Percentiles rank a stretch among this genome's conserved stretches.
Conservation (phyloP, 1,139 yeast species). For the Scheffersomyces parashehatae region DNA sequence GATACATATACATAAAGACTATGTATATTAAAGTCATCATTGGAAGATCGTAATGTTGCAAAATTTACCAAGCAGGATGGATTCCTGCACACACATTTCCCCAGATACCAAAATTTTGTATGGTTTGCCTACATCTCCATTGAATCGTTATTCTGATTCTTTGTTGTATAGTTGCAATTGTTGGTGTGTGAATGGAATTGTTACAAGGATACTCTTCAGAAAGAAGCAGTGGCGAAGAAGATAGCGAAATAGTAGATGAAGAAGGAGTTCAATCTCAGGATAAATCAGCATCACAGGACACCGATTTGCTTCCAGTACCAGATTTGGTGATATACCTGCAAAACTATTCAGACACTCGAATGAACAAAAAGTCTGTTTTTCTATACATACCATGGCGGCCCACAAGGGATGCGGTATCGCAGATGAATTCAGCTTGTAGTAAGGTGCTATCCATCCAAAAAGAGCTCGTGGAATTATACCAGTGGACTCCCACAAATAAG, state of each 20-base stretch:
- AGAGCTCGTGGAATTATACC: conserved; percentile 5
- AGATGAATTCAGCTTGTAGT: conserved; percentile 3
- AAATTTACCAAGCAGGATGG: no score
- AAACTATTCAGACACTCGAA: conserved; percentile 12
- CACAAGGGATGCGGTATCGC: conserved; percentile 3
- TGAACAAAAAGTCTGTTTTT: conserved; percentile 8
- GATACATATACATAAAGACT: no score
- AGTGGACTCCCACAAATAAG: conserved; percentile 9
- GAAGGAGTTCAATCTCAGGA: no score
- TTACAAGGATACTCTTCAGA: background rate
- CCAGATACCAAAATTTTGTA: no score
- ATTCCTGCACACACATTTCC: no score
- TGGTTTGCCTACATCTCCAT: no score
- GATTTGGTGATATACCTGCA: conserved; percentile 11
- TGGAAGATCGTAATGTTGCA: no score
- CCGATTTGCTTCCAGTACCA: background rate
- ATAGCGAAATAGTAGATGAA: background rate
- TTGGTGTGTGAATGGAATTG: background rate
- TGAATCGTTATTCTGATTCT: no score
- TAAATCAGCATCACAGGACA: no score
- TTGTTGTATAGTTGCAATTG: no score
- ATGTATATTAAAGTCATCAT: no score
- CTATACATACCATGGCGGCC: conserved; percentile 22
- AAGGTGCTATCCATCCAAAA: background rate
- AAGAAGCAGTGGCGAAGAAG: background rate